Conservation (phyloP, 2,329 filamentous ascomycete species). For the Neocucurbitaria cava region DNA sequence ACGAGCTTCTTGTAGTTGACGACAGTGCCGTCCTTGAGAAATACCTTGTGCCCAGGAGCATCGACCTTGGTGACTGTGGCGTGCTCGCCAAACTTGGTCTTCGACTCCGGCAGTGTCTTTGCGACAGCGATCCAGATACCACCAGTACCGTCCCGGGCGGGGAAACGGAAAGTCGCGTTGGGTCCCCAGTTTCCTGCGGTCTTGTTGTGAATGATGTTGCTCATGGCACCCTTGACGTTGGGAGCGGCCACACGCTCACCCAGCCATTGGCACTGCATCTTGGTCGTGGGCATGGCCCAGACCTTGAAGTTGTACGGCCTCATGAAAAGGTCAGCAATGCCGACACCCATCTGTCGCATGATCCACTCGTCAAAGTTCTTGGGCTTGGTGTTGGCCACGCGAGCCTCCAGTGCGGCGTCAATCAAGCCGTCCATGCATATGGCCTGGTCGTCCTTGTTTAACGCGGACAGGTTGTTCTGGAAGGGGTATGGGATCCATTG, state of each 20-base stretch:
- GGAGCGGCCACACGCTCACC: constrained; percentile 98
- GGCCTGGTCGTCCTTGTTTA: constrained; percentile 97
- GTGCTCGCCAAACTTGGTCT: constrained; percentile 86
- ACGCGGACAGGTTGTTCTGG: constrained; percentile 99
- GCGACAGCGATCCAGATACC: constrained; percentile 99
- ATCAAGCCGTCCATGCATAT: constrained; percentile 94
- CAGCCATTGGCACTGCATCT: constrained; percentile 99
- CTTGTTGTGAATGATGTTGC: constrained; percentile 96
- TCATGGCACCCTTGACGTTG: constrained; percentile 90
- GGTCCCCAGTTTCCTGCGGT: constrained; percentile 97
- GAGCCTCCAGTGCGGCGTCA: constrained; percentile 86
- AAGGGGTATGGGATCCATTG: constrained; percentile 99
- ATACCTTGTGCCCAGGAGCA: constrained; percentile 82
- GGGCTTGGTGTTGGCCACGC: constrained; percentile 88
- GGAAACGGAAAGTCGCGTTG: constrained; percentile 98
- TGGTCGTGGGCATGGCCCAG: constrained; percentile 97
- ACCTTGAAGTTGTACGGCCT: constrained; percentile 99
- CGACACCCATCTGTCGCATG: constrained; percentile 85
- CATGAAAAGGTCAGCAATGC: constrained; percentile 97
- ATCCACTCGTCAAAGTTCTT: constrained; percentile 99
- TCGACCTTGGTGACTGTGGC: constrained; percentile 87
- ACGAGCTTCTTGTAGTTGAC: constrained; percentile 92
- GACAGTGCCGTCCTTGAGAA: constrained; percentile 82
- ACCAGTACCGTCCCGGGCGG: constrained; percentile 91
- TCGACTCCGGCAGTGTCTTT: constrained; percentile 89